Base-by-base conservation (phyloP, 352 stramenopile genomes). In the Pythium rishiriense region DNA sequence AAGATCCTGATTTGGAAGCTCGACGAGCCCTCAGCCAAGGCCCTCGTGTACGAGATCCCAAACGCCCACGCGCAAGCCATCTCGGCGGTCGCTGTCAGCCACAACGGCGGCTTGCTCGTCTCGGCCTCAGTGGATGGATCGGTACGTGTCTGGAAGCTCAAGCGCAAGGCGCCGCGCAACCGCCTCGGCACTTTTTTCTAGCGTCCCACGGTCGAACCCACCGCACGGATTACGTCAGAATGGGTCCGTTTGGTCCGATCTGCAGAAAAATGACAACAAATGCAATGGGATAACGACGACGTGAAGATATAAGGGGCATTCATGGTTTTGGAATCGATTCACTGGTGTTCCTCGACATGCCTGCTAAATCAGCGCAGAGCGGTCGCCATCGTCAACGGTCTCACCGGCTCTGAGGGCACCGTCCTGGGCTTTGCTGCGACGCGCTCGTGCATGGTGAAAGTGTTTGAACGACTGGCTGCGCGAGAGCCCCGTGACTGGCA, bases 1-100 rank as follows among this genome's bases (percentile, higher is more conserved):
- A 90, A 90, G 52, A 55, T 93, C 15, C 64, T 93, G 37, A 87
- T 93, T 65, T 95, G 86, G 86, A 91, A 91, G 55, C 73, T 95
- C 6, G 81, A 91, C 64, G 83, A 91, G 33, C 69, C 78, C n/a
- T 74, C 62, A n/a, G 73, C 74, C 0, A 71, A 79, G 42, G 82
- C 88, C 55, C 78, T 87, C 31, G 77, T 92, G 49, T 78, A 90
- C 49, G 77, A 91, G 59, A 91, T 94, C 51, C 74, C 79, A n/a
- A 82, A 88, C 43, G 81, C 82, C 1, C 82, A 93, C 41, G 49
- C 77, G 22, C 70, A 86, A 24, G 78, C 82, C 11, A 72, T 94
- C n/a, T 88, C 76, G 9, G 70, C 83, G 5, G 48, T 94, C 10
- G 76, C 73, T 14, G 80, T 93, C 29, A 92, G 81, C 52, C 25